A percentile compares a stretch with the other conserved stretches of the same genome.
Conservation (phyloP, 352 stramenopile species). For the Phytophthora sansomeana region DNA sequence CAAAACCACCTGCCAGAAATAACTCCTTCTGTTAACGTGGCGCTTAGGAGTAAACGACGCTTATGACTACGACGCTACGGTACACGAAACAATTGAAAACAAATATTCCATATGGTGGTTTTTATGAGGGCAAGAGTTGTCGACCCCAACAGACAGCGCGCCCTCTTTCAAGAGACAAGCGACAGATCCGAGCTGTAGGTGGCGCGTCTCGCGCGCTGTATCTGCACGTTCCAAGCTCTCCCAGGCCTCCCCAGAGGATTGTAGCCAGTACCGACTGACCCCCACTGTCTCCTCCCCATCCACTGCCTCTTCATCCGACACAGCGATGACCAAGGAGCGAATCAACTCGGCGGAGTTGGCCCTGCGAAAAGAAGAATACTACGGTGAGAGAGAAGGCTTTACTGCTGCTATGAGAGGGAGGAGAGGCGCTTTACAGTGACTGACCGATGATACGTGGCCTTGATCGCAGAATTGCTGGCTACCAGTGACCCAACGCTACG, state of each 20-base stretch:
- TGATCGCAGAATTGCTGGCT: conserved; percentile 60
- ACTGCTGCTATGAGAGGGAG: not conserved
- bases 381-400: conserved; percentile 34
- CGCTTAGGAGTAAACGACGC: too few relatives aligned
- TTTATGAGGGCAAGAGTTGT: too few relatives aligned
- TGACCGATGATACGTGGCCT: conserved; percentile 4
- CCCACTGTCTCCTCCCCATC: not conserved
- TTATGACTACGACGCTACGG: too few relatives aligned
- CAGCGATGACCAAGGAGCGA: conserved; percentile 42
- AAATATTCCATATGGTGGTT: too few relatives aligned
- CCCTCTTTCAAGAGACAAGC: conserved; percentile 29
- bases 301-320: conserved; percentile 4
- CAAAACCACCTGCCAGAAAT: too few relatives aligned
- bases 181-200: conserved; percentile 23
- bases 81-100: too few relatives aligned
- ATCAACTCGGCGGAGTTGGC: conserved; percentile 54
- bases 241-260: not conserved
- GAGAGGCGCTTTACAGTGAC: not conserved
- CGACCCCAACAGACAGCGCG: too few relatives aligned
- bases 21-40: too few relatives aligned
- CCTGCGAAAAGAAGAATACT: conserved; percentile 63
- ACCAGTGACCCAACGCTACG: conserved; percentile 63
- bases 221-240: not conserved
- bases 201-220: not conserved
- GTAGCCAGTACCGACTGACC: conserved; percentile 11